A percentile compares a stretch with the other conserved stretches of the same genome.
phyloP scores from a whole-genome alignment of 139 green algal genomes.

The Chlamydomonas sp. region DNA sequence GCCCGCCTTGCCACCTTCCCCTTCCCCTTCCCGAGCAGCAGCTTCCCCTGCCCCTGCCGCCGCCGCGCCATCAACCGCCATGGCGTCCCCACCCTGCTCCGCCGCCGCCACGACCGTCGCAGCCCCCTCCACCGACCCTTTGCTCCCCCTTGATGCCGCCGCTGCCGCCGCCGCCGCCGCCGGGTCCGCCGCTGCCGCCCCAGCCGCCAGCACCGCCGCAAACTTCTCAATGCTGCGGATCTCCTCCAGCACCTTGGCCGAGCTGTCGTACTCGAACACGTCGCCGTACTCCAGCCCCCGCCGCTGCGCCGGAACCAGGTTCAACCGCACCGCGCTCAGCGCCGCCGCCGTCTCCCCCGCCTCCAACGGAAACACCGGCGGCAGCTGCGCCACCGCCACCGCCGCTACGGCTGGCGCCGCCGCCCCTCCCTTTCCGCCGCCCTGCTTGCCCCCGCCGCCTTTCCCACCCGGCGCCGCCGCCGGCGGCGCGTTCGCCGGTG shows the following conservation, averaged over 20 bases:
- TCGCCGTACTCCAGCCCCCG: slow-evolving; percentile 35
- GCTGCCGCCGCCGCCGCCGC: neutral
- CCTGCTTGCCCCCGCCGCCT: neutral
- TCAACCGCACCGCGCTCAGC: neutral
- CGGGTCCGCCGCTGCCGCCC: slow-evolving; percentile 2
- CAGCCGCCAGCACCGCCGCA: slow-evolving; percentile 18
- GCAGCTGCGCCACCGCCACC: neutral
- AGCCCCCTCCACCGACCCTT: neutral
- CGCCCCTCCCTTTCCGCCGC: neutral
- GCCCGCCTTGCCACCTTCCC: neutral
- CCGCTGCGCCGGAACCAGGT: slow-evolving; percentile 21
- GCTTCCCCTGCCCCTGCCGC: neutral
- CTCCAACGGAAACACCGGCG: neutral
- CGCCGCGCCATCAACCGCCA: neutral
- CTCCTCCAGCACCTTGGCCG: slow-evolving; percentile 7
- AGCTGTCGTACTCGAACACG: slow-evolving; percentile 40
- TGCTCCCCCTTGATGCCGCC: neutral
- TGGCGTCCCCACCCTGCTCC: neutral
- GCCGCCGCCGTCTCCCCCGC: neutral
- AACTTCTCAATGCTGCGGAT: neutral
- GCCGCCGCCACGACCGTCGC: neutral
- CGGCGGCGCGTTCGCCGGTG: neutral
- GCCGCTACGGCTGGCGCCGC: neutral
- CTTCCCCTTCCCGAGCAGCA: neutral
- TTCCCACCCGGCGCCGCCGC: neutral